These are phyloP conservation scores for Triangularia verruculosa DNA, from an alignment of 2,329 filamentous ascomycete genomes.

Conservation along the genomic window DNA sequence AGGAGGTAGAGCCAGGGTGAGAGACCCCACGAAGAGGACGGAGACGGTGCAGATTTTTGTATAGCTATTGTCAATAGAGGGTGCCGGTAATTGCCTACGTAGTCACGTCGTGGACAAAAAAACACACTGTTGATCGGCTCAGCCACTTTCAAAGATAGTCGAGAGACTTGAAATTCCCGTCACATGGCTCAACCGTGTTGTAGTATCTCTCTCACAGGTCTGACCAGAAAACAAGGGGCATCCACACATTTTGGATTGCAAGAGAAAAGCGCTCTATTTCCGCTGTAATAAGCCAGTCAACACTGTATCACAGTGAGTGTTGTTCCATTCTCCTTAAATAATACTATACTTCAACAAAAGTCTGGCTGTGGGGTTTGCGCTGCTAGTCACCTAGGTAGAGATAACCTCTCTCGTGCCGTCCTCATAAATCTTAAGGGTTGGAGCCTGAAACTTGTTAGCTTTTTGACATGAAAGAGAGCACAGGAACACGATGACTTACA, in stretches of 20 bases:
- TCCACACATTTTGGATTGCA: too few relatives aligned
- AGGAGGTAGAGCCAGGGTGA: neutral
- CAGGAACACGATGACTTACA: slow-evolving; percentile 16
- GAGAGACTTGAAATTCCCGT: too few relatives aligned
- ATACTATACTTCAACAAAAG: neutral
- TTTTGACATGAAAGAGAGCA: neutral
- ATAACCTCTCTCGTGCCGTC: slow-evolving; percentile 22
- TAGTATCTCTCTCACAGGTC: neutral
- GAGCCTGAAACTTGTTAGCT: slow-evolving; percentile 17
- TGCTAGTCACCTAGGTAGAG: neutral
- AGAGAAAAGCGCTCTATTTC: too few relatives aligned
- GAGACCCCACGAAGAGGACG: neutral
- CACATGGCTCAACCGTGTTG: too few relatives aligned
- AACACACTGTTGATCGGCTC: too few relatives aligned
- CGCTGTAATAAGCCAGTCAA: neutral
- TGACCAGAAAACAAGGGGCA: too few relatives aligned
- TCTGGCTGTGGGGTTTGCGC: neutral
- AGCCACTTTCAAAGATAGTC: too few relatives aligned
- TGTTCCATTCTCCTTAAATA: neutral
- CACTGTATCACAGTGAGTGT: neutral
- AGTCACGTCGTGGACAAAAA: too few relatives aligned
- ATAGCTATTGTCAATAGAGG: neutral
- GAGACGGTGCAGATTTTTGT: neutral
- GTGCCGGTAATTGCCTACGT: too few relatives aligned
- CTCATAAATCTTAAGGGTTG: slow-evolving; percentile 25